Conservation (phyloP, 768 basidiomycete species). For the Panaeolus cyanescens region DNA sequence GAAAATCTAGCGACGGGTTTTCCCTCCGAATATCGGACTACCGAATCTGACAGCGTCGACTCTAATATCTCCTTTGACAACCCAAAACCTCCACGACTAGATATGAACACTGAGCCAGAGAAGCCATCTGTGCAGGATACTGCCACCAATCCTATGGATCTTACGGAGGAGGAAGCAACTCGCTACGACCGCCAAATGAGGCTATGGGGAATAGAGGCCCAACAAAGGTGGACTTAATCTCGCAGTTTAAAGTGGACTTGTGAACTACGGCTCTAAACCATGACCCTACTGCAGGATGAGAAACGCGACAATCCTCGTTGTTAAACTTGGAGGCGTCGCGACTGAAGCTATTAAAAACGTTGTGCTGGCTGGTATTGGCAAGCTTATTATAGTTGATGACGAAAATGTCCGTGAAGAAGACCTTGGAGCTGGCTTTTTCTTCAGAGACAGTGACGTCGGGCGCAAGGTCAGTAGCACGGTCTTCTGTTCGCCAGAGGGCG, state of each 20-base stretch:
- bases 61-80: background rate
- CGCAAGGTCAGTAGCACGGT: conserved; percentile 62
- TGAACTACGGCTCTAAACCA: background rate
- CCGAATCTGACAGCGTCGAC: background rate
- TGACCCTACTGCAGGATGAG: conserved; percentile 70
- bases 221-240: conserved; percentile 69
- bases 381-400: conserved; percentile 80
- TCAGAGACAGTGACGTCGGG: conserved; percentile 91
- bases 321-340: conserved; percentile 79
- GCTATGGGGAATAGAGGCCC: conserved; percentile 97
- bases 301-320: conserved; percentile 85
- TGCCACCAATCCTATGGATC: conserved; percentile 41
- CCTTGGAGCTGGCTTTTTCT: conserved; percentile 91
- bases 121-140: conserved; percentile 24
- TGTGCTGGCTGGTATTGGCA: conserved; percentile 94
- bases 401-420: conserved; percentile 80
- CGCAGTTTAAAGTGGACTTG: conserved; percentile 8
- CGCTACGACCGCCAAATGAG: conserved; percentile 97
- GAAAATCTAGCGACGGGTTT: background rate
- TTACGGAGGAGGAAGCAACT: conserved; percentile 73
- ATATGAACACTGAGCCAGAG: conserved; percentile 16
- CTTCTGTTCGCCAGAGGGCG: conserved; percentile 18
- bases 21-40: conserved; percentile 1
- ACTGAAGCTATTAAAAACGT: conserved; percentile 98
- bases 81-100: background rate